phyloP scores from a whole-genome alignment of 148 eudicot genomes.

The Spergularia bocconei region DNA sequence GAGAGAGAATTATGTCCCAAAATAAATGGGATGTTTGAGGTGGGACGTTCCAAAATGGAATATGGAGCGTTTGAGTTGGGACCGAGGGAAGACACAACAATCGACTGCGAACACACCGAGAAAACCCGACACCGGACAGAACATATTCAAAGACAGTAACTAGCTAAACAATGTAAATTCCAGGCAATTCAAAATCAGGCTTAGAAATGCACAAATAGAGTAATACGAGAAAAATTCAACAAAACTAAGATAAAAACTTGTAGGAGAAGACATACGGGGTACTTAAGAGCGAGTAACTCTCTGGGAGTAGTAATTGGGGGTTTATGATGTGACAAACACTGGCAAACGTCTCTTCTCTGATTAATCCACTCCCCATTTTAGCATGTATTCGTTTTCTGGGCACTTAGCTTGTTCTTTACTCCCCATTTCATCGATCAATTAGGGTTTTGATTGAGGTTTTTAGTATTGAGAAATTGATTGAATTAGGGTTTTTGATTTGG shows the following conservation, averaged over 20 bases:
- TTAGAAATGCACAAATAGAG: too few species aligned
- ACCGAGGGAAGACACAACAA: too few species aligned
- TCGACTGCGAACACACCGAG: too few species aligned
- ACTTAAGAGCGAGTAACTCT: conserved; percentile 69
- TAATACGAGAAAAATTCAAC: too few species aligned
- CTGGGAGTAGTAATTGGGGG: conserved; percentile 50
- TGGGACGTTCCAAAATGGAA: too few species aligned
- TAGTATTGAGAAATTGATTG: not conserved
- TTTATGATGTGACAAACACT: conserved; percentile 26
- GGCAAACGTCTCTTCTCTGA: conserved; percentile 30
- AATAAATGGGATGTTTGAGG: too few species aligned
- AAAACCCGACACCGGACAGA: too few species aligned
- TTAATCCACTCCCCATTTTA: conserved; percentile 50
- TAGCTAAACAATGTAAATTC: too few species aligned
- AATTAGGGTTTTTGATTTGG: conserved; percentile 7
- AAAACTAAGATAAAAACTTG: not conserved
- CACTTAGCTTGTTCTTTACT: conserved; percentile 34
- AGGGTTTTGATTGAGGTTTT: not conserved
- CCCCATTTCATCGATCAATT: conserved; percentile 31
- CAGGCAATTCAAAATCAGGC: too few species aligned
- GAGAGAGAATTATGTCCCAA: too few species aligned
- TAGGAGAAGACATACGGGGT: conserved; percentile 27
- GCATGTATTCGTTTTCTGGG: conserved; percentile 59
- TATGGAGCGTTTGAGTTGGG: too few species aligned
- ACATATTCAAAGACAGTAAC: too few species aligned